phyloP scores from a whole-genome alignment of 2,329 filamentous ascomycete species.

The Fusarium oligoseptatum region DNA sequence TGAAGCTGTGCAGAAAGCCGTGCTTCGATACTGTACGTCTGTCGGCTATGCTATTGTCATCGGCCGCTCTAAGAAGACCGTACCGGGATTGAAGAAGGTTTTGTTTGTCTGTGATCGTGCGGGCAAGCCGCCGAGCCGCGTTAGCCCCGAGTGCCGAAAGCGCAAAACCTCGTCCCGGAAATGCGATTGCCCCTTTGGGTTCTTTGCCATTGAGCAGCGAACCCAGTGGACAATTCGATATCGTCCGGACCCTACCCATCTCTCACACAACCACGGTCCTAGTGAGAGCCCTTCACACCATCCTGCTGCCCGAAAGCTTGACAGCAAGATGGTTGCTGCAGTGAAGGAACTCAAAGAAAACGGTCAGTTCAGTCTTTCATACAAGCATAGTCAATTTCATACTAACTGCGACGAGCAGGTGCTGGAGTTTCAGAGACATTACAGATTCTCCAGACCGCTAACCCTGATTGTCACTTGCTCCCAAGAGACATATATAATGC shows the following conservation, averaged over 20 bases:
- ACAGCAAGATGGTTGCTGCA: slow-evolving; percentile 76
- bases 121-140: slow-evolving; percentile 71
- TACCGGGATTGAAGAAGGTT: slow-evolving; percentile 76
- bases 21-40: slow-evolving; percentile 74
- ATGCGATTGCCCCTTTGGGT: slow-evolving; percentile 77
- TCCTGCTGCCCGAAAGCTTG: slow-evolving; percentile 74
- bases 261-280: slow-evolving; percentile 74
- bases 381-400: slow-evolving; percentile 32
- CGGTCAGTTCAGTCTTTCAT: slow-evolving; percentile 66
- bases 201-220: slow-evolving; percentile 76
- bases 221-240: slow-evolving; percentile 77
- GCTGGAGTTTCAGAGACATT: slow-evolving; percentile 76
- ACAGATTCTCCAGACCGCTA: slow-evolving; percentile 73
- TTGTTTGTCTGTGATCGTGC: slow-evolving; percentile 76
- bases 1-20: slow-evolving; percentile 74
- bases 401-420: slow-evolving; percentile 61
- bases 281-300: slow-evolving; percentile 77
- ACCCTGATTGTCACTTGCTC: slow-evolving; percentile 73
- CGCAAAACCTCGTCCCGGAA: slow-evolving; percentile 77
- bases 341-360: slow-evolving; percentile 76
- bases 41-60: slow-evolving; percentile 78
- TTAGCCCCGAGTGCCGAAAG: slow-evolving; percentile 74
- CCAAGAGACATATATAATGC: slow-evolving; percentile 78
- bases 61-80: slow-evolving; percentile 76
- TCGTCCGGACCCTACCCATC: slow-evolving; percentile 69